phyloP scores from a whole-genome alignment of 2,329 filamentous ascomycete species.

The Phialophora chinensis region DNA sequence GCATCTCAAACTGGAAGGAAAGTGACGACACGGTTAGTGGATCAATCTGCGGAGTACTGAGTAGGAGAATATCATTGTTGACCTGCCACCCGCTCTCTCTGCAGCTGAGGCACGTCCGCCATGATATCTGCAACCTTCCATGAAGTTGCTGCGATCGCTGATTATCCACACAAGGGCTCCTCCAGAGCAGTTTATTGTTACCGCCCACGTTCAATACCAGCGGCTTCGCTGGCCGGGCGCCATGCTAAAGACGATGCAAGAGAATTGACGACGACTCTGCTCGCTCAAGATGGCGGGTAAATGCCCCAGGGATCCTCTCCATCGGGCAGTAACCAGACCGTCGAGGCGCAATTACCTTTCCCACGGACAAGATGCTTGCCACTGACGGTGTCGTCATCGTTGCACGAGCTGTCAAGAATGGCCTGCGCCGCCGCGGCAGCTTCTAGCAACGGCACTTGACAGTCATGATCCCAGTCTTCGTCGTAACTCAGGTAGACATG shows the following conservation, averaged over 20 bases:
- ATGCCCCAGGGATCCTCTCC: background rate
- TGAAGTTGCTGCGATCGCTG: background rate
- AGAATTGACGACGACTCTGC: background rate
- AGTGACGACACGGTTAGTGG: background rate
- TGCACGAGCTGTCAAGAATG: conserved; percentile 17
- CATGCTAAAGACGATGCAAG: conserved; percentile 1
- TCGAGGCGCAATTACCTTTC: conserved; percentile 11
- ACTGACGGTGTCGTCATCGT: background rate
- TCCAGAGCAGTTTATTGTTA: background rate
- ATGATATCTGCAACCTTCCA: background rate
- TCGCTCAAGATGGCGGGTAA: background rate
- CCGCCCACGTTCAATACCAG: background rate
- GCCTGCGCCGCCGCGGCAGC: conserved; percentile 19
- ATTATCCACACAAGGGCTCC: background rate
- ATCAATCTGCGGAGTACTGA: background rate
- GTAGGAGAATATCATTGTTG: background rate
- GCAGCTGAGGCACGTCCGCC: background rate
- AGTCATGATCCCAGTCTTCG: conserved; percentile 14
- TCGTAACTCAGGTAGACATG: conserved; percentile 15
- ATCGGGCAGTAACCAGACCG: background rate
- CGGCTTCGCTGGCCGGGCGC: background rate
- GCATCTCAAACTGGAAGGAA: background rate
- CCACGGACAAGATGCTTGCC: conserved; percentile 13
- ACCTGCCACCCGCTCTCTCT: background rate
- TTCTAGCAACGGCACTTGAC: conserved; percentile 16